Evolutionary conservation across 1,284 basidiomycete genomes (phyloP).

Genomic region (Boletus mariae): DNA sequence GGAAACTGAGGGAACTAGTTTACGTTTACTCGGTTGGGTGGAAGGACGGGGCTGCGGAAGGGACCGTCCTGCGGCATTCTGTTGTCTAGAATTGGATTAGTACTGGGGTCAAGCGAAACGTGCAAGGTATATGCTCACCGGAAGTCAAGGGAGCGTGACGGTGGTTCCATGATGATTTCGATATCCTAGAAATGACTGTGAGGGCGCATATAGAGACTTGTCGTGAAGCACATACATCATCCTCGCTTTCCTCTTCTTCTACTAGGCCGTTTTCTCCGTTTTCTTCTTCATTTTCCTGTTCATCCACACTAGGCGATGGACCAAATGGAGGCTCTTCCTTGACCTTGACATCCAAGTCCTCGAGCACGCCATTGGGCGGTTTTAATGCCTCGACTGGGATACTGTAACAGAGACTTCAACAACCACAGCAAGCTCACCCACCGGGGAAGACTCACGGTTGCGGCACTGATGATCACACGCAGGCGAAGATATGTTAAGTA

Average conservation of each 20-base stretch:
- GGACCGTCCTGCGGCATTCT: conserved; percentile 28
- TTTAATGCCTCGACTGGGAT: conserved; percentile 43
- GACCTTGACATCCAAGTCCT: conserved; percentile 44
- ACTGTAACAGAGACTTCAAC: conserved; percentile 36
- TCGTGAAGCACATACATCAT: conserved; percentile 34
- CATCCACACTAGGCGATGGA: conserved; percentile 23
- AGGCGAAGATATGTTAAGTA: conserved; percentile 30
- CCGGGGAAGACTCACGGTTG: conserved; percentile 49
- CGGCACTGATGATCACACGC: conserved; percentile 45
- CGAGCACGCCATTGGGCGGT: conserved; percentile 44
- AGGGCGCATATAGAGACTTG: background rate
- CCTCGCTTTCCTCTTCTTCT: conserved; percentile 41
- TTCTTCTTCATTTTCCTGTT: conserved; percentile 31
- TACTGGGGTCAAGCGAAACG: background rate
- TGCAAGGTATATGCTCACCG: conserved; percentile 42
- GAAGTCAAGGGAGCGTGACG: conserved; percentile 68
- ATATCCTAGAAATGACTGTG: conserved; percentile 50
- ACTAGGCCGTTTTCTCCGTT: conserved; percentile 31
- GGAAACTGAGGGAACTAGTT: conserved; percentile 3
- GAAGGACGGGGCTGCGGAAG: conserved; percentile 22
- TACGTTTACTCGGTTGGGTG: conserved; percentile 34
- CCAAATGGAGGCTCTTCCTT: conserved; percentile 36
- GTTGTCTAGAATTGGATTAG: conserved; percentile 21
- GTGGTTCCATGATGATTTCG: conserved; percentile 77
- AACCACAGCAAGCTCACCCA: conserved; percentile 14